phyloP scores from a whole-genome alignment of 1,284 basidiomycete genomes.

The Cryptococcus sp. region DNA sequence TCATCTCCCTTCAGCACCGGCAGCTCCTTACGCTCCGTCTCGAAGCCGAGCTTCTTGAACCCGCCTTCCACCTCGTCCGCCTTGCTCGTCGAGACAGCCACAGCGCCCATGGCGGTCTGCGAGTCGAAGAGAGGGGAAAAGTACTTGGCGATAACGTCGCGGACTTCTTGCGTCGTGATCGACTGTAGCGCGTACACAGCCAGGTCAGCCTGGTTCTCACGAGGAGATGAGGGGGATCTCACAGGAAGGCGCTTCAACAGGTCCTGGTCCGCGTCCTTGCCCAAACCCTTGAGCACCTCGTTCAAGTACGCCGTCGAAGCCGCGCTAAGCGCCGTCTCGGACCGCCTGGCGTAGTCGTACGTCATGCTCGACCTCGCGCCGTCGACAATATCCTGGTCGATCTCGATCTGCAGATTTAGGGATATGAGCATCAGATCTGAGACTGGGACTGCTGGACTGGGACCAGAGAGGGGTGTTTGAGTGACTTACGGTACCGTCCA shows the following conservation, averaged over 20 bases:
- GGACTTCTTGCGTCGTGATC: slow-evolving; percentile 73
- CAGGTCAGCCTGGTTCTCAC: neutral
- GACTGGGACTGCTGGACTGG: too few relatives aligned
- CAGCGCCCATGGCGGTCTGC: slow-evolving; percentile 70
- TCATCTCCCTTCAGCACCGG: slow-evolving; percentile 32
- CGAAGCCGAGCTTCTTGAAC: slow-evolving; percentile 67
- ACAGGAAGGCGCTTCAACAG: slow-evolving; percentile 65
- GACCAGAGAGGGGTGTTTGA: neutral
- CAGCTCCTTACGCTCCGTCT: slow-evolving; percentile 65
- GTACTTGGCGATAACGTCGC: slow-evolving; percentile 66
- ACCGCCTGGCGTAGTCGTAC: slow-evolving; percentile 71
- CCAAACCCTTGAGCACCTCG: slow-evolving; percentile 76
- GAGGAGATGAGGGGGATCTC: slow-evolving; percentile 6
- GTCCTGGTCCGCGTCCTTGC: slow-evolving; percentile 67
- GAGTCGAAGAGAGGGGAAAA: slow-evolving; percentile 85
- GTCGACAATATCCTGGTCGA: slow-evolving; percentile 81
- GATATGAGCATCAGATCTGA: neutral
- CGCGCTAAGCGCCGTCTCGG: slow-evolving; percentile 78
- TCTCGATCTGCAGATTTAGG: slow-evolving; percentile 59
- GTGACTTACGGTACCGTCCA: slow-evolving; percentile 71
- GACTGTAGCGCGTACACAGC: slow-evolving; percentile 51
- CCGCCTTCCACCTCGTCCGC: slow-evolving; percentile 67
- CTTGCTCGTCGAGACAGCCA: slow-evolving; percentile 78
- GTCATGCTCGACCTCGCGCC: slow-evolving; percentile 90
- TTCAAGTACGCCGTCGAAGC: slow-evolving; percentile 77